A percentile compares a stretch with the other conserved stretches of the same genome.
These are phyloP conservation scores for Picea abies DNA, from an alignment of 83 land plant genomes.

Conservation along the genomic window DNA sequence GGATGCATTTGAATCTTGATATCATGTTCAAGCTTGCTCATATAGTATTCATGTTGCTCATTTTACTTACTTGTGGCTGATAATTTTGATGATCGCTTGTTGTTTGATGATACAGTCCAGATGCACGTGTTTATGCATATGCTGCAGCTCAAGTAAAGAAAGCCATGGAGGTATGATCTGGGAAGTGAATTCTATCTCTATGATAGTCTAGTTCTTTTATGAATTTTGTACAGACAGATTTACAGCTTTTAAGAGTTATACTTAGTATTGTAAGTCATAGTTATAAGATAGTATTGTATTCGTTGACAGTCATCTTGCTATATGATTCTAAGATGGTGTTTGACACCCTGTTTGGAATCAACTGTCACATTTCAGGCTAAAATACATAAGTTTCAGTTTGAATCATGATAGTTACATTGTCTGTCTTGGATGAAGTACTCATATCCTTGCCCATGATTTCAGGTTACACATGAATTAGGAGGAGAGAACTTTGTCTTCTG, in stretches of 20 bases:
- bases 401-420: background rate
- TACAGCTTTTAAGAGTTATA: background rate
- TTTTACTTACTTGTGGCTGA: background rate
- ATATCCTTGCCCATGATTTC: background rate
- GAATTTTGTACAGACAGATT: background rate
- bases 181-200: background rate
- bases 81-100: background rate
- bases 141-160: conserved; percentile 99
- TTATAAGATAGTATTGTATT: background rate
- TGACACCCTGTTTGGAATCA: background rate
- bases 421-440: background rate
- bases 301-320: background rate
- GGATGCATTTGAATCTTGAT: background rate
- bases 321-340: background rate
- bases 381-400: background rate
- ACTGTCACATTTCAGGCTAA: background rate
- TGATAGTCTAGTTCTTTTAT: background rate
- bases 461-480: conserved; percentile 96
- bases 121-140: conserved; percentile 83
- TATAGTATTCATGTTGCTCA: background rate
- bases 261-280: background rate
- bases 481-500: conserved; percentile 98
- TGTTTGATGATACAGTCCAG: conserved; percentile 61
- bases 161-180: conserved; percentile 85
- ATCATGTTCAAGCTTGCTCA: background rate